Evolutionary conservation across 2,329 filamentous ascomycete species (phyloP).

Genomic region (Eutypa lata): DNA sequence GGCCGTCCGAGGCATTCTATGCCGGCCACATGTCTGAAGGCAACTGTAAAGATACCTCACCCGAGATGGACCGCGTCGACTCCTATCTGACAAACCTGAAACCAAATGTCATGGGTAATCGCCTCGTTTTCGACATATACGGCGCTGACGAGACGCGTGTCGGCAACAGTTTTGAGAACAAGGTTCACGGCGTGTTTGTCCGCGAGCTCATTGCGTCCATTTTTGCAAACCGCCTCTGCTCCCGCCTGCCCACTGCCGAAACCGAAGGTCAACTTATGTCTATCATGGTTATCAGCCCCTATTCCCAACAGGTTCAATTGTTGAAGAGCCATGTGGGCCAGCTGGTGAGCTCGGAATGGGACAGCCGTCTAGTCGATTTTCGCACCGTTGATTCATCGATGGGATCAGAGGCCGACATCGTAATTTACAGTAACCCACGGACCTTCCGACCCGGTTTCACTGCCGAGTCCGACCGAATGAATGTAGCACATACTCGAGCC

Average conservation of each 20-base stretch:
- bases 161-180: no score
- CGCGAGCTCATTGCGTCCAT: neutral
- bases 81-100: no score
- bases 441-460: neutral
- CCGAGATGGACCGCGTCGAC: no score
- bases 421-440: neutral
- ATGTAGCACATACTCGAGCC: neutral
- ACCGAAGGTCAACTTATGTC: neutral
- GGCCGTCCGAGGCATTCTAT: no score
- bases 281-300: neutral
- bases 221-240: neutral
- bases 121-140: no score
- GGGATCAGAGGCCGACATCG: neutral
- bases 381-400: neutral
- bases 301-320: neutral
- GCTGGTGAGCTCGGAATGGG: neutral
- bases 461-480: neutral
- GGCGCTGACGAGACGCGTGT: no score
- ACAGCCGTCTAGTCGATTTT: neutral
- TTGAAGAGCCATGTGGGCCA: neutral
- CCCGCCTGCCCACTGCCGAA: no score
- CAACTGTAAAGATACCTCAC: no score
- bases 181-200: neutral
- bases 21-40: no score
- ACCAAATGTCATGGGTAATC: no score